phyloP scores from a whole-genome alignment of 306 rosid species.

The Senna tora region DNA sequence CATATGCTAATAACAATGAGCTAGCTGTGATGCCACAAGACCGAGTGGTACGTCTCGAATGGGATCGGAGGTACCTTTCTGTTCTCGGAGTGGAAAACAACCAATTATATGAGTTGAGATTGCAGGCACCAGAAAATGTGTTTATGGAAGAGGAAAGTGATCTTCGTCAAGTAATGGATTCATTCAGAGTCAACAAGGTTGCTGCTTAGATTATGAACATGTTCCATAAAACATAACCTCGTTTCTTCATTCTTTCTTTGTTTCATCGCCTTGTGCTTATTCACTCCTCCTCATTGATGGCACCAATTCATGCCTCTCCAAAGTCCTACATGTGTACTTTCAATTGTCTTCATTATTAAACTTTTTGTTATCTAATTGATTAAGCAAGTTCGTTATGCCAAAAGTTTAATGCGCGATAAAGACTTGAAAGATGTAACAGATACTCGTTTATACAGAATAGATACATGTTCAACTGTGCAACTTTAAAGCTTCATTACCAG shows the following conservation, averaged over 20 bases:
- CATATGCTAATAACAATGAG: slow-evolving; percentile 90
- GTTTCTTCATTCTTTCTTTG: background rate
- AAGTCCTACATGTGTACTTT: background rate
- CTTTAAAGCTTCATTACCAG: background rate
- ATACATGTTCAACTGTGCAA: slow-evolving; percentile 15
- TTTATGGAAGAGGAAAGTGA: slow-evolving; percentile 76
- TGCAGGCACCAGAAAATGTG: slow-evolving; percentile 86
- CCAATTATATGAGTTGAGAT: slow-evolving; percentile 83
- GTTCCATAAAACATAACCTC: slow-evolving; percentile 7
- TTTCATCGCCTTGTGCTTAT: background rate
- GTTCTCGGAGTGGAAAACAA: slow-evolving; percentile 95
- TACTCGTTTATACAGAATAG: background rate
- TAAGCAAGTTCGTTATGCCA: background rate
- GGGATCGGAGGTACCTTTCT: slow-evolving; percentile 90
- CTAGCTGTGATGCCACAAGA: slow-evolving; percentile 96
- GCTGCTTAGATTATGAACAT: slow-evolving; percentile 26
- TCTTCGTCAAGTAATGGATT: slow-evolving; percentile 82
- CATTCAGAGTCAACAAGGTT: slow-evolving; percentile 86
- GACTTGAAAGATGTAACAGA: background rate
- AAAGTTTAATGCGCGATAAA: background rate
- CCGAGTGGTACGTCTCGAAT: slow-evolving; percentile 80
- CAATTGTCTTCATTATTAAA: slow-evolving; percentile 6
- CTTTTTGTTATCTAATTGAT: background rate
- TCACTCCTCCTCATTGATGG: background rate
- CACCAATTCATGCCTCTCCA: background rate